These are phyloP conservation scores for Rhodotorula sphaerocarpa DNA, from an alignment of 768 basidiomycete species.

Conservation along the genomic window DNA sequence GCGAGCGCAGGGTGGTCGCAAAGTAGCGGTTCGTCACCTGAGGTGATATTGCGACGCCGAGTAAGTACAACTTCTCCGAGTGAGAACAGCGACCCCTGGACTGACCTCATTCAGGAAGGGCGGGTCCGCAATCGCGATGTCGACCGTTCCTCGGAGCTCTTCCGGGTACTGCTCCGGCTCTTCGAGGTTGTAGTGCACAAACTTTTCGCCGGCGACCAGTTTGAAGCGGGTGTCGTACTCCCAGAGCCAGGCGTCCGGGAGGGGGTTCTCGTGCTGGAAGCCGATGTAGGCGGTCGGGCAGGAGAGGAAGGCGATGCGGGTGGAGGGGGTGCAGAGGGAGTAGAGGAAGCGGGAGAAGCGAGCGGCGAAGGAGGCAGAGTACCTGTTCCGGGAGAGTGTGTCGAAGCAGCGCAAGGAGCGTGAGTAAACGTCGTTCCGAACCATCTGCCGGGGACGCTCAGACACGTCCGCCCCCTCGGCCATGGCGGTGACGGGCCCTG, in stretches of 20 bases:
- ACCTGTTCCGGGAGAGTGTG: conserved; percentile 13
- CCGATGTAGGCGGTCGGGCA: conserved; percentile 40
- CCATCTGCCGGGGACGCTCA: no score
- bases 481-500: no score
- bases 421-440: neutral
- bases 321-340: conserved; percentile 8
- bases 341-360: conserved; percentile 32
- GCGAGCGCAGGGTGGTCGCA: conserved; percentile 23
- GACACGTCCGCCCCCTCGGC: no score
- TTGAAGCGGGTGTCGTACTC: conserved; percentile 39
- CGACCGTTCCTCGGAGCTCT: conserved; percentile 28
- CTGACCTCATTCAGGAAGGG: conserved; percentile 40
- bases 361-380: conserved; percentile 35
- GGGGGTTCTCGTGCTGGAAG: conserved; percentile 36
- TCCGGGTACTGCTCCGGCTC: conserved; percentile 31
- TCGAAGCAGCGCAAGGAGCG: neutral
- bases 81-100: no score
- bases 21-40: conserved; percentile 37
- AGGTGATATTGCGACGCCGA: neutral
- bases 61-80: neutral
- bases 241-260: conserved; percentile 26
- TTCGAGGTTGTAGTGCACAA: conserved; percentile 38
- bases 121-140: conserved; percentile 36
- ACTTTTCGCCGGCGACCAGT: conserved; percentile 23
- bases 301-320: conserved; percentile 37